Conservation (phyloP, 140 eudicot genomes). For the Erigeron philadelphicus region DNA sequence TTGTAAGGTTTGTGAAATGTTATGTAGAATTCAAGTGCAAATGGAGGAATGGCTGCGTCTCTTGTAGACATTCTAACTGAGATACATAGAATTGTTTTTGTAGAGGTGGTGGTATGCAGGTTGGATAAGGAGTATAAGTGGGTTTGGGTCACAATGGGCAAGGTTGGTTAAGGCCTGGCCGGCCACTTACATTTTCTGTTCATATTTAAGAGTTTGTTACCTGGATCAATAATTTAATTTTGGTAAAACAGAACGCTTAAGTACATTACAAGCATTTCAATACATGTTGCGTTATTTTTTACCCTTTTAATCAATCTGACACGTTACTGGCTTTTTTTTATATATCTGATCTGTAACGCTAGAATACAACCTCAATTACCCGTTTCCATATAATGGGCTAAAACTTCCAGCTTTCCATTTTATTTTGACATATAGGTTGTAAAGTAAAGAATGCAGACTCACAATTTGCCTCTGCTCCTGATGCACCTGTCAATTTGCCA, state of each 20-base stretch:
- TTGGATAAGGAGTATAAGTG: not conserved
- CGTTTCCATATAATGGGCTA: not conserved
- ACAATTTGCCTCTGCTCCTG: slow-evolving; percentile 85
- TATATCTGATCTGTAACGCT: too few species aligned
- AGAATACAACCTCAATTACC: not conserved
- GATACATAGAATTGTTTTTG: slow-evolving; percentile 29
- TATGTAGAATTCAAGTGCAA: slow-evolving; percentile 84
- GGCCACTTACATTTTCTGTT: too few species aligned
- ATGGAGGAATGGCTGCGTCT: slow-evolving; percentile 95
- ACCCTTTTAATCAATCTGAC: not conserved
- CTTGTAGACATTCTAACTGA: slow-evolving; percentile 95
- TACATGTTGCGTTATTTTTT: too few species aligned
- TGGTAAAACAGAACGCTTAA: not conserved
- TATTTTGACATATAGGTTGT: slow-evolving; percentile 54
- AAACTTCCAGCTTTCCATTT: not conserved
- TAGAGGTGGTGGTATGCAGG: not conserved
- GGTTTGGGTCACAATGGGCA: not conserved
- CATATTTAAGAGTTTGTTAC: too few species aligned
- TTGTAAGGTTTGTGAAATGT: slow-evolving; percentile 21
- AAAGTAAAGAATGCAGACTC: slow-evolving; percentile 93
- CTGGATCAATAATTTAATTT: not conserved
- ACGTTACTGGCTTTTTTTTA: too few species aligned
- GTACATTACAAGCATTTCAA: slow-evolving; percentile 8
- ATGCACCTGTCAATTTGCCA: slow-evolving; percentile 70
- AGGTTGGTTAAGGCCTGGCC: not conserved